phyloP scores from a whole-genome alignment of 2,329 filamentous ascomycete species.

The Plenodomus biglobosus region DNA sequence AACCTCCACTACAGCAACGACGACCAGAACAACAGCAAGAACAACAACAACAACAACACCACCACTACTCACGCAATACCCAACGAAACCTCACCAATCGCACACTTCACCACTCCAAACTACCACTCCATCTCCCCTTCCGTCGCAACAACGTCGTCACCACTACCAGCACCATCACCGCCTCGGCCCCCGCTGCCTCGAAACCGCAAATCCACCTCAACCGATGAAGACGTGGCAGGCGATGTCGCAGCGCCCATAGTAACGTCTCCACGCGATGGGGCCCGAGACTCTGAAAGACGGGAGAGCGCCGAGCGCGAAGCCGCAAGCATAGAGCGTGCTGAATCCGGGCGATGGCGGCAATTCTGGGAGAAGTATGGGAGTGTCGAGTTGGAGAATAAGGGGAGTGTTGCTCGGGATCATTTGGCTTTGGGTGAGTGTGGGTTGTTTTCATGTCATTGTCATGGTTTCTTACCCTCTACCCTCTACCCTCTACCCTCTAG shows the following conservation, averaged over 20 bases:
- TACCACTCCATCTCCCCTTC: not conserved
- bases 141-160: not conserved
- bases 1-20: conserved; percentile 3
- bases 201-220: no score
- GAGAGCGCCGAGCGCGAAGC: conserved; percentile 27
- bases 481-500: not conserved
- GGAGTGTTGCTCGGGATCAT: conserved; percentile 80
- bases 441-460: no score
- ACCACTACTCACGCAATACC: not conserved
- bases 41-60: not conserved
- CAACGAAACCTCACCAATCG: not conserved
- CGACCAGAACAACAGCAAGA: conserved; percentile 3
- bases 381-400: conserved; percentile 82
- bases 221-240: no score
- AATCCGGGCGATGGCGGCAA: conserved; percentile 55
- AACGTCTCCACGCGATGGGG: not conserved
- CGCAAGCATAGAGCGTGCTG: conserved; percentile 20
- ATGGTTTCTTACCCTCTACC: conserved; percentile 53
- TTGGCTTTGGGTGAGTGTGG: no score
- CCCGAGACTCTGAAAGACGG: not conserved
- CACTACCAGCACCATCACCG: no score
- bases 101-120: not conserved
- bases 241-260: not conserved
- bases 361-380: conserved; percentile 62
- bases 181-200: no score